Conservation (phyloP, 306 rosid species). For the Fragaria nilgerrensis region DNA sequence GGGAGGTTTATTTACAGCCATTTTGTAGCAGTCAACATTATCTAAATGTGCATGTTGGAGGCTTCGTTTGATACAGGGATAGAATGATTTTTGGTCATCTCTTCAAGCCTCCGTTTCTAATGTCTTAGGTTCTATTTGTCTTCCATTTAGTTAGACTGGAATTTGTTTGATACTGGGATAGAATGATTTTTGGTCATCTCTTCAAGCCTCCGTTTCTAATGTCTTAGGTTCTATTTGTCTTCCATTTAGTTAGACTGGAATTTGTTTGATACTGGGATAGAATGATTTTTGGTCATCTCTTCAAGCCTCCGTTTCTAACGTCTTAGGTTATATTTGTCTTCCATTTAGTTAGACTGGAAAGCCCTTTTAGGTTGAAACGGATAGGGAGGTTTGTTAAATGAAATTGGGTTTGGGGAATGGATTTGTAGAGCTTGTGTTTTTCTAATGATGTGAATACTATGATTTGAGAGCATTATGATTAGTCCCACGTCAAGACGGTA, state of each 20-base stretch:
- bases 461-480: not conserved
- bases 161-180: not conserved
- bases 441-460: not conserved
- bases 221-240: not conserved
- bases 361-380: not conserved
- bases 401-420: not conserved
- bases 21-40: not conserved
- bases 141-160: not conserved
- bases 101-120: conserved; percentile 1
- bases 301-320: conserved; percentile 2
- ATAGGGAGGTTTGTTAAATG: not conserved
- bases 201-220: conserved; percentile 3
- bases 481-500: not conserved
- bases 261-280: not conserved
- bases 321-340: not conserved
- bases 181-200: not conserved
- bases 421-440: not conserved
- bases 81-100: not conserved
- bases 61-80: not conserved
- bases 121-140: not conserved
- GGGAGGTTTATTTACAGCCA: not conserved
- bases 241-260: not conserved
- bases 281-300: not conserved
- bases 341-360: not conserved
- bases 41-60: not conserved